Evolutionary conservation across 768 basidiomycete genomes (phyloP).

Genomic region (Russula sp.): DNA sequence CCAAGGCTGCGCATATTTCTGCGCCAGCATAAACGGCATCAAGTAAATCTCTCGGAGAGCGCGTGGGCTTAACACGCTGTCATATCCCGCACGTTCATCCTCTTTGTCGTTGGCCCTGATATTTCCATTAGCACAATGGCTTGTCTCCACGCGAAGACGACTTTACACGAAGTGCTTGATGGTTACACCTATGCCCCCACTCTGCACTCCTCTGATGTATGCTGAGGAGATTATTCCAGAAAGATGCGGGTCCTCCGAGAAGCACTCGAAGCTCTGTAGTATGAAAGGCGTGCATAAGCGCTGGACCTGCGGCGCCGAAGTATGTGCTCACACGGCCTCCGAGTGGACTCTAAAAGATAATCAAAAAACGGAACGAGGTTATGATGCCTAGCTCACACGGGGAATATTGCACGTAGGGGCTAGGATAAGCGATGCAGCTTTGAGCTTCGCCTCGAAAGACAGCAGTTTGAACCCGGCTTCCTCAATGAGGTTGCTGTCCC

Average conservation of each 20-base stretch:
- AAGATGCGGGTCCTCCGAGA: constrained; percentile 71
- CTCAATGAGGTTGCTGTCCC: constrained; percentile 57
- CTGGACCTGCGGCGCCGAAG: constrained; percentile 12
- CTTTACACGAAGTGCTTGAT: constrained; percentile 77
- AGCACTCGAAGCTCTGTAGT: constrained; percentile 61
- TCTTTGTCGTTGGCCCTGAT: constrained; percentile 76
- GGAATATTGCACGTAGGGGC: constrained; percentile 85
- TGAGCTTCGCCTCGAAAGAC: constrained; percentile 63
- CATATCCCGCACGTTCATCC: constrained; percentile 59
- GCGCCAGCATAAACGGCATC: constrained; percentile 53
- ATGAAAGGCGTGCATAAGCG: background rate
- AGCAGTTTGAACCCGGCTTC: constrained; percentile 56
- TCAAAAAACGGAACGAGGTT: background rate
- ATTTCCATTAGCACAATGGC: background rate
- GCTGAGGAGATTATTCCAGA: constrained; percentile 64
- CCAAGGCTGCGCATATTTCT: constrained; percentile 47
- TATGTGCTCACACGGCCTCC: constrained; percentile 49
- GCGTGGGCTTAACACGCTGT: constrained; percentile 42
- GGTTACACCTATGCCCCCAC: constrained; percentile 62
- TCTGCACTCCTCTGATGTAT: constrained; percentile 73
- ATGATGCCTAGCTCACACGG: constrained; percentile 37
- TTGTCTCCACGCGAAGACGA: background rate
- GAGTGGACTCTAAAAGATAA: constrained; percentile 46
- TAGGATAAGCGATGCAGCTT: constrained; percentile 62
- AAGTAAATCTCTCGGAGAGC: constrained; percentile 54